phyloP scores from a whole-genome alignment of 768 basidiomycete species.

The Leccinum rimulosum region DNA sequence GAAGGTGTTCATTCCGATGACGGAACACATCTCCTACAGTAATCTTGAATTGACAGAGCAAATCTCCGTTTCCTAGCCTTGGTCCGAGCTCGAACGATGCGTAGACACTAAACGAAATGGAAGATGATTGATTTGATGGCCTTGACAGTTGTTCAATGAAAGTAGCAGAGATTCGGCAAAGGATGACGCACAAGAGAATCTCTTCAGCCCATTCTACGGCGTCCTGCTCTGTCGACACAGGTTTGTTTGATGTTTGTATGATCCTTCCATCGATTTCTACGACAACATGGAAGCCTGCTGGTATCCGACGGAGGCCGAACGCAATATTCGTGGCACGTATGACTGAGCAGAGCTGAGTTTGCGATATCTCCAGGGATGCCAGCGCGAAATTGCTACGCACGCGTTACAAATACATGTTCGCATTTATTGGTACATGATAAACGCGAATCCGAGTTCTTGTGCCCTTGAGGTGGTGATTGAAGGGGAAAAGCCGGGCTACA shows the following conservation, averaged over 20 bases:
- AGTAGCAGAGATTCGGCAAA: background rate
- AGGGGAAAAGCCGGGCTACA: background rate
- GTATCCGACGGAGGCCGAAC: background rate
- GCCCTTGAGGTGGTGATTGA: background rate
- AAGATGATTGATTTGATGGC: background rate
- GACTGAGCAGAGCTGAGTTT: background rate
- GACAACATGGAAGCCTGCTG: background rate
- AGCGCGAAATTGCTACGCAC: background rate
- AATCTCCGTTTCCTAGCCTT: background rate
- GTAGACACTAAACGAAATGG: background rate
- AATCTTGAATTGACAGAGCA: background rate
- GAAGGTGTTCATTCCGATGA: background rate
- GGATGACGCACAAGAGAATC: background rate
- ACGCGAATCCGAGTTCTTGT: background rate
- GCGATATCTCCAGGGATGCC: background rate
- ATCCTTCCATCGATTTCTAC: background rate
- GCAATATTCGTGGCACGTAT: background rate
- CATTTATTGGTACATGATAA: background rate
- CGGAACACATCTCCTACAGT: background rate
- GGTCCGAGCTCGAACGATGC: background rate
- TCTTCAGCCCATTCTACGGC: background rate
- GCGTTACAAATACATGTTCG: background rate
- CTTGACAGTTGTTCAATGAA: background rate
- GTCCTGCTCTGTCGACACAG: background rate
- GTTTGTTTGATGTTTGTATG: background rate